phyloP scores from a whole-genome alignment of 2,329 filamentous ascomycete species.

The Fusarium tjaetaba region DNA sequence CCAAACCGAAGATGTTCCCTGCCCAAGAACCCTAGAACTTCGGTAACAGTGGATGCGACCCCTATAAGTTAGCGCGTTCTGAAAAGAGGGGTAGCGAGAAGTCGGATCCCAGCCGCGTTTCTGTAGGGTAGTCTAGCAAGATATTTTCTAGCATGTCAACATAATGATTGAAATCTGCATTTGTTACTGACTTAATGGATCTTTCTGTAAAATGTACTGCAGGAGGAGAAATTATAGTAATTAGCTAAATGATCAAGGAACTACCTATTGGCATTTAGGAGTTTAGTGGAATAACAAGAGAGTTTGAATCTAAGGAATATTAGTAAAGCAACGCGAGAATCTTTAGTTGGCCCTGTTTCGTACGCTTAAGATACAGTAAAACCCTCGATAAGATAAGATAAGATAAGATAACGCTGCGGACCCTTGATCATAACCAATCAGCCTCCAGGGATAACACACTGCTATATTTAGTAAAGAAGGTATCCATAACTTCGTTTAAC shows the following conservation, averaged over 20 bases:
- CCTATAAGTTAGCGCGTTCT: background rate
- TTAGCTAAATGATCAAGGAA: too few relatives aligned
- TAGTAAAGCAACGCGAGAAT: too few relatives aligned
- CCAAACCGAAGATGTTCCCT: background rate
- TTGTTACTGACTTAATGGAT: background rate
- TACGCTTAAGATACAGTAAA: too few relatives aligned
- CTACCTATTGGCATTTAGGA: background rate
- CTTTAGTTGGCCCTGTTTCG: too few relatives aligned
- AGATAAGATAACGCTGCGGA: too few relatives aligned
- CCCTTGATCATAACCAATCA: too few relatives aligned
- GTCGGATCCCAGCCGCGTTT: background rate
- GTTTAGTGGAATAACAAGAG: too few relatives aligned
- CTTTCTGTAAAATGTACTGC: rapidly evolving
- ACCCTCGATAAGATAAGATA: too few relatives aligned
- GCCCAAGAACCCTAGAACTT: background rate
- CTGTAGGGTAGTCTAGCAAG: background rate
- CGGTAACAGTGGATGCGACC: background rate
- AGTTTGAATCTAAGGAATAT: too few relatives aligned
- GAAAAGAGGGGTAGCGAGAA: background rate
- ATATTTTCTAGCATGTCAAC: background rate
- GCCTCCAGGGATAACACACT: too few relatives aligned
- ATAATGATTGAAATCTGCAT: background rate
- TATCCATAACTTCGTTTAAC: too few relatives aligned
- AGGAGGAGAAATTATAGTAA: rapidly evolving
- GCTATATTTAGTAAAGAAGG: too few relatives aligned